phyloP scores from a whole-genome alignment of 306 rosid species.

The Luffa acutangula region DNA sequence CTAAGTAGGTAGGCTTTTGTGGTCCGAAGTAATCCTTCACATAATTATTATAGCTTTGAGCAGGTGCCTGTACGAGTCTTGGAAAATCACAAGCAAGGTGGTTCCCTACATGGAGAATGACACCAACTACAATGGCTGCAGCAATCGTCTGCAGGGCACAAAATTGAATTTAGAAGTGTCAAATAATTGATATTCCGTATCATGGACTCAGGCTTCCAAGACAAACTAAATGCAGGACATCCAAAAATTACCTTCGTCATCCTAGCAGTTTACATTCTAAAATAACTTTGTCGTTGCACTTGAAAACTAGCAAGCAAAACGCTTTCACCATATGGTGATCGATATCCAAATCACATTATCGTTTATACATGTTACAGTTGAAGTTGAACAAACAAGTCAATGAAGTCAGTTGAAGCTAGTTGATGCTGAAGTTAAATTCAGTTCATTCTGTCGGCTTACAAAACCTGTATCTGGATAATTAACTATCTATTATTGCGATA shows the following conservation, averaged over 20 bases:
- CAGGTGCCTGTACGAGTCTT: constrained; percentile 31
- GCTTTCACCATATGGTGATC: background rate
- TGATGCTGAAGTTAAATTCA: background rate
- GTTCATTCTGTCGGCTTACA: background rate
- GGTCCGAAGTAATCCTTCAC: constrained; percentile 49
- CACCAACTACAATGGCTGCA: constrained; percentile 75
- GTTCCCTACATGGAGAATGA: constrained; percentile 80
- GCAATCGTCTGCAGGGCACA: constrained; percentile 54
- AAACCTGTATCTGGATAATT: background rate
- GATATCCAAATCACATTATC: background rate
- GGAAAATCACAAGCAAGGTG: constrained; percentile 98
- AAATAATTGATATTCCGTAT: background rate
- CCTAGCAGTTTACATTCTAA: background rate
- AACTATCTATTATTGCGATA: background rate
- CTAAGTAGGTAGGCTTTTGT: constrained; percentile 45
- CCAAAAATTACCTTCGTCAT: background rate
- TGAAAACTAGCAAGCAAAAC: background rate
- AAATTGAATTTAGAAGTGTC: background rate
- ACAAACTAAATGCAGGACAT: constrained; percentile 7
- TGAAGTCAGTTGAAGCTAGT: background rate
- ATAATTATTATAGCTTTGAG: constrained; percentile 20
- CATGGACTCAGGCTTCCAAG: background rate
- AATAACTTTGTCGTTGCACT: background rate
- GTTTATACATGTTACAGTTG: background rate
- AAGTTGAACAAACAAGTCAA: background rate